phyloP scores from a whole-genome alignment of 192 early-diverging fungal species.

The Dissophora globulifera region DNA sequence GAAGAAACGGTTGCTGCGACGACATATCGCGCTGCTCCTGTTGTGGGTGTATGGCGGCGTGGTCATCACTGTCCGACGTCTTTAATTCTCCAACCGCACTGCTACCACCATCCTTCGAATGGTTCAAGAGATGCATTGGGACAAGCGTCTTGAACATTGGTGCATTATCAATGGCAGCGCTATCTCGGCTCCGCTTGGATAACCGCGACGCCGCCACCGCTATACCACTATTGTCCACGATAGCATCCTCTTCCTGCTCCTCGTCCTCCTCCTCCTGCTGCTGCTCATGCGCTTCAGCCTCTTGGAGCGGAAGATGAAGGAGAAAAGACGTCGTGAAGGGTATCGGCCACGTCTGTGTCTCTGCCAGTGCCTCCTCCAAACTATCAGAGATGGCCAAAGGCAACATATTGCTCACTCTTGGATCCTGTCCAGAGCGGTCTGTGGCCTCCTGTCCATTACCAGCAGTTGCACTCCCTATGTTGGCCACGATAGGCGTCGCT shows the following conservation, averaged over 20 bases:
- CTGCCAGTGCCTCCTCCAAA: background rate
- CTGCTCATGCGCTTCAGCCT: background rate
- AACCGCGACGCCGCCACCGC: background rate
- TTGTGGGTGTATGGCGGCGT: background rate
- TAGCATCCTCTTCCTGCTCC: too few relatives aligned
- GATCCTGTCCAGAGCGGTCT: too few relatives aligned
- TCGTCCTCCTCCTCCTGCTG: background rate
- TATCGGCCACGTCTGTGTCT: background rate
- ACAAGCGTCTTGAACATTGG: constrained; percentile 8
- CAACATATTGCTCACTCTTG: too few relatives aligned
- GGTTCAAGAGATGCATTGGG: constrained; percentile 5
- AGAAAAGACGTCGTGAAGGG: background rate
- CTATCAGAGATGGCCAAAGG: background rate
- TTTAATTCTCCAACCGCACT: background rate
- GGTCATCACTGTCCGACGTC: background rate
- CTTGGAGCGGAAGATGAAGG: background rate
- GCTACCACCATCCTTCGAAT: background rate
- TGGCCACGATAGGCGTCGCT: background rate
- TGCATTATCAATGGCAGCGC: background rate
- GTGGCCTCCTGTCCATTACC: too few relatives aligned
- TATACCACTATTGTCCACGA: too few relatives aligned
- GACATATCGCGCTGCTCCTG: background rate
- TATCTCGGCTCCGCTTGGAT: background rate
- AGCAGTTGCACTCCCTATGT: background rate
- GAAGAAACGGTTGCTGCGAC: constrained; percentile 2